Evolutionary conservation across 129 eudicot genomes (phyloP), one percentile per base, ranked within the genome.

Genomic region (Helianthus tuberosus): DNA sequence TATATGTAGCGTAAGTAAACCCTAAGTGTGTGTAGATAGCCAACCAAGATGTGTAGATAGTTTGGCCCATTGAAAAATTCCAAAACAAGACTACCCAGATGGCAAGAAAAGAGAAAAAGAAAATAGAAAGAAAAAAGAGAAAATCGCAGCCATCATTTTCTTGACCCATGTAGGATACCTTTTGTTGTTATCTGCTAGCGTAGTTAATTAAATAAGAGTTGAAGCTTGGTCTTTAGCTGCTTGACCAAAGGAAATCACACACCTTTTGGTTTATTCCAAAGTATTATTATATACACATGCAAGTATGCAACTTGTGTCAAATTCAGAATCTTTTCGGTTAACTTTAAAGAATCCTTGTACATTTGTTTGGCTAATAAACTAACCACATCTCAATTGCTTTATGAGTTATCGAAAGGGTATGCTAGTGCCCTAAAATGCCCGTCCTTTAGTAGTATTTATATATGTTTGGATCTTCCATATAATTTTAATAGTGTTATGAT

Each of bases 261-360:
- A 68, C 32, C 75, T 76, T 68, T 76, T 57, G 39, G 38, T 44
- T 39, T 75, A 75, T 74, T 66, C 64, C 54, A 32, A 16, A 16
- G 54, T 54, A 53, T 50, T 65, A 12, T 17, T 53, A 44, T 41
- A 23, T 25, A 48, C 55, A 68, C 49, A 49, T 44, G 68, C 75
- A 77, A 77, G 10, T 76, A 49, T 44, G 74, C 75, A 77, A 77
- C 14, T 76, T 66, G 80, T 75, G 44, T 55, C 61, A 11, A 16
- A 32, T 35, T 49, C 29, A 59, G 81, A 77, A 77, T 77, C 63
- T 68, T 76, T 76, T 68, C 70, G 49, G 61, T 61, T 61, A 48
- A 74, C 38, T 1, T 51, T n/a, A 64, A 63, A 50, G 64, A 74
- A 63, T 64, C 72, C 65, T 64, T 20, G 72, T 73, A 11, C 60